Evolutionary conservation across 805 yeast species (phyloP), one percentile per base, ranked within the genome.

Genomic region (Candida rishiriensis): DNA sequence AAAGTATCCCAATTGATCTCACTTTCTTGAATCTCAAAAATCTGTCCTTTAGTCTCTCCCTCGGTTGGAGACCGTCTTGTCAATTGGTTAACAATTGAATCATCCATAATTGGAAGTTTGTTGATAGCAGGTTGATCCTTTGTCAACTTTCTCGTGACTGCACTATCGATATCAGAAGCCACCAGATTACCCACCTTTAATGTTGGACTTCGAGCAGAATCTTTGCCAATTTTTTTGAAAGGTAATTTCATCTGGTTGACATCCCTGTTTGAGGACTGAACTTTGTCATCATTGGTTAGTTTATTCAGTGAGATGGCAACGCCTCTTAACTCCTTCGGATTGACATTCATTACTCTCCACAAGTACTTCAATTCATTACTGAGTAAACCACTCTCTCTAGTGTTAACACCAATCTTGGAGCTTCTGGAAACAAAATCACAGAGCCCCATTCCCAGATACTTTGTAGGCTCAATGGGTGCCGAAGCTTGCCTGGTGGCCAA

Each of bases 391-490:
- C 70, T 51, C 42, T 78, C 83, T 53, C 76, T 70, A 1, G 89
- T 79, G 3, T 83, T 72, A 1, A 76, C 59, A 0, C 89, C 88
- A 12, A 91, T 56, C 30, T 69, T 69, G 2, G 83, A 66, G 10
- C 83, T 69, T 51, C 79, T 81, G 36, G 81, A 78, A 11, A 73
- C 64, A 30, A 82, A 68, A 40, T 82, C 88, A 62, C 96, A 88
- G 12, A 60, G 60, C 0, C 99, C 98, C 79, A 85, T 79, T 0
- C 99, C 99, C 56, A 93, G 50, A 61, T 69, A 83, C 57, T 91
- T 93, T 1, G 85, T 75, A 0, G 97, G 87, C 15, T 79, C 78
- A 2, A 83, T 60, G 0, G 95, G 90, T 0, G 95, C 95, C 44
- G 70, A 73, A 2, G 69, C 65, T 2, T 85, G 78, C 38, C 95